Evolutionary conservation across 441 rosid genomes (phyloP), one percentile per base, ranked within the genome.

Genomic region (Syzygium malaccense): DNA sequence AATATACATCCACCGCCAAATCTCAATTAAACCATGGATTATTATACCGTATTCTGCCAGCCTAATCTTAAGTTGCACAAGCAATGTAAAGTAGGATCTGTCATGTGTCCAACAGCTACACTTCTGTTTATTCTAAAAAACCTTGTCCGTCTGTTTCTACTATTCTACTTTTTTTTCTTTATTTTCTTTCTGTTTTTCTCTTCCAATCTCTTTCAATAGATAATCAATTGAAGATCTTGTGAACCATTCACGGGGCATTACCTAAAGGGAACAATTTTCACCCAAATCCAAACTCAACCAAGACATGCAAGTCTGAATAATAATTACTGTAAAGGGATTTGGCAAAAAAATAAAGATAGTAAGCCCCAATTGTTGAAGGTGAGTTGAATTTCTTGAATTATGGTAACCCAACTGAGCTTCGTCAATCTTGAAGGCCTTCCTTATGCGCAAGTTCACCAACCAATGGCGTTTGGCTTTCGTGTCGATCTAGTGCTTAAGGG

Each of bases 161-260:
- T 7, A 7, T 7, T 45, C 7, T 58, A 58, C 15, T 26, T 58
- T 12, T 0, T 26, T 26, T 0, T 25, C 0, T 14, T 57, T 4
- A 26, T 57, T 58, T 58, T 26, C 26, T 5, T 2, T 57, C 62
- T 25, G n/a, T 57, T 23, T 57, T 13, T 57, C n/a, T 57, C n/a
- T 57, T 57, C 1, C 5, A 4, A 58, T 58, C 14, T 58, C 30
- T 58, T 58, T 58, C 23, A 26, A 58, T 26, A 58, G 64, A 58
- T 58, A 58, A 58, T 58, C 6, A 58, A 58, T 58, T 58, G 30
- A 4, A 58, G n/a, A 58, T 25, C 14, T 58, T 58, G n/a, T 26
- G 64, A 58, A 57, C 62, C 62, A 58, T 58, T 58, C 64, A 58
- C n/a, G 64, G 64, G 64, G 11, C 2, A 11, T 25, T 11, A 26